Conservation (phyloP, 768 basidiomycete genomes). For the Russula emetica region DNA sequence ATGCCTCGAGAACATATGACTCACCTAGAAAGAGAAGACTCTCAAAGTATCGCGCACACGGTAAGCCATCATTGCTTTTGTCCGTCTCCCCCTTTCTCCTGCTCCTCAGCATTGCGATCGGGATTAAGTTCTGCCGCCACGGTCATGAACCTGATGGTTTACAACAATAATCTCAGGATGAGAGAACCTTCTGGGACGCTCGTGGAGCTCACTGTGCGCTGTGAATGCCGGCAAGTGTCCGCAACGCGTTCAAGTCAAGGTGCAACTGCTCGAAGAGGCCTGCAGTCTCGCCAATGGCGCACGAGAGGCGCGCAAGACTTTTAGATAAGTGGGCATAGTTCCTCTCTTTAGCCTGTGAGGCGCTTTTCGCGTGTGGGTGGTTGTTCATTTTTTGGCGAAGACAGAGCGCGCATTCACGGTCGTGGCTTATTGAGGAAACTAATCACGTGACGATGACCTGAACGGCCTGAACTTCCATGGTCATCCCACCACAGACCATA, state of each 20-base stretch:
- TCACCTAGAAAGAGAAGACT: constrained; percentile 9
- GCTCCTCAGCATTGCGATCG: constrained; percentile 29
- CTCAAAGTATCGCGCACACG: not conserved
- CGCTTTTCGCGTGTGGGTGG: constrained; percentile 47
- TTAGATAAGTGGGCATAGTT: constrained; percentile 74
- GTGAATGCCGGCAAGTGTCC: constrained; percentile 70
- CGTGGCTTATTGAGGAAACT: not conserved
- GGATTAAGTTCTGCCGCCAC: constrained; percentile 43
- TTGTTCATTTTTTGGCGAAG: constrained; percentile 19
- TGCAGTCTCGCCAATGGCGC: constrained; percentile 66
- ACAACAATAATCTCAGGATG: not conserved
- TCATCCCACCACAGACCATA: not conserved
- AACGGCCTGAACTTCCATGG: not conserved
- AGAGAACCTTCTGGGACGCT: not conserved
- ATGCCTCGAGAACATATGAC: not conserved
- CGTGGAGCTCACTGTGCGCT: constrained; percentile 65
- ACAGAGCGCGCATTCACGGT: too few species aligned
- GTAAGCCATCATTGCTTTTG: constrained; percentile 1
- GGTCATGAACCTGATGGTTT: constrained; percentile 45
- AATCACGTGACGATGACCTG: constrained; percentile 19
- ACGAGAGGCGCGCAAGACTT: constrained; percentile 61
- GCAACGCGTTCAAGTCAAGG: constrained; percentile 73
- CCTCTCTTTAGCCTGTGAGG: constrained; percentile 74
- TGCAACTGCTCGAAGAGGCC: constrained; percentile 74
- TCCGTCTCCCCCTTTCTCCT: not conserved